phyloP scores from a whole-genome alignment of 2,329 filamentous ascomycete species.

The Penicillium sp. region DNA sequence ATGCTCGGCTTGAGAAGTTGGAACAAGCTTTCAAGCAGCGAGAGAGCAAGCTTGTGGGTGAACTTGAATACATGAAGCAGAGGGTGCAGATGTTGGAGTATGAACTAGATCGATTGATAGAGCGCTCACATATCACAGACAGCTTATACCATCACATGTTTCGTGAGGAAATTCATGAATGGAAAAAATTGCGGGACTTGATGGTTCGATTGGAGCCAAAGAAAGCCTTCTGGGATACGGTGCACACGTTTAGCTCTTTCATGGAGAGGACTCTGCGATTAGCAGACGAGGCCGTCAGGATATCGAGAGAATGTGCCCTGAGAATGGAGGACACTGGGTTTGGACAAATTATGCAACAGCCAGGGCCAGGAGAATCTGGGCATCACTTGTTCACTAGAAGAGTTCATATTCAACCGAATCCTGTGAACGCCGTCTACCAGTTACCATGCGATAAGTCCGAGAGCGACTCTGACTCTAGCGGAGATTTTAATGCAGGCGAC shows the following conservation, averaged over 20 bases:
- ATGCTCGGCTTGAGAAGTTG: background rate
- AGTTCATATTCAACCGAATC: background rate
- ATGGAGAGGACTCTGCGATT: background rate
- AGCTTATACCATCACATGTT: background rate
- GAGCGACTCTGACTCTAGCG: background rate
- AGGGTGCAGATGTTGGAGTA: background rate
- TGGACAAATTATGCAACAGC: background rate
- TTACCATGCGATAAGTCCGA: background rate
- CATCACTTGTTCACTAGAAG: background rate
- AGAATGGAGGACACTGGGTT: background rate
- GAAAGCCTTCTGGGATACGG: background rate
- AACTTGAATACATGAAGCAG: background rate
- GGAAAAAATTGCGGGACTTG: background rate
- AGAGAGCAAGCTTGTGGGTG: background rate
- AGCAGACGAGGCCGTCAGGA: background rate
- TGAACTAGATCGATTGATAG: background rate
- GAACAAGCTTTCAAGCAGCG: background rate
- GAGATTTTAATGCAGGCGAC: background rate
- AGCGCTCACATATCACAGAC: background rate
- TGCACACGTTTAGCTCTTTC: background rate
- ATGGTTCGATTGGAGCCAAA: background rate
- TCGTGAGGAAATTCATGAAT: background rate
- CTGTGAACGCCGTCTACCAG: background rate
- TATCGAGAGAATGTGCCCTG: background rate
- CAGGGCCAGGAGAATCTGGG: background rate